Conservation (phyloP, 345 rosid species). For the Kernera saxatilis region DNA sequence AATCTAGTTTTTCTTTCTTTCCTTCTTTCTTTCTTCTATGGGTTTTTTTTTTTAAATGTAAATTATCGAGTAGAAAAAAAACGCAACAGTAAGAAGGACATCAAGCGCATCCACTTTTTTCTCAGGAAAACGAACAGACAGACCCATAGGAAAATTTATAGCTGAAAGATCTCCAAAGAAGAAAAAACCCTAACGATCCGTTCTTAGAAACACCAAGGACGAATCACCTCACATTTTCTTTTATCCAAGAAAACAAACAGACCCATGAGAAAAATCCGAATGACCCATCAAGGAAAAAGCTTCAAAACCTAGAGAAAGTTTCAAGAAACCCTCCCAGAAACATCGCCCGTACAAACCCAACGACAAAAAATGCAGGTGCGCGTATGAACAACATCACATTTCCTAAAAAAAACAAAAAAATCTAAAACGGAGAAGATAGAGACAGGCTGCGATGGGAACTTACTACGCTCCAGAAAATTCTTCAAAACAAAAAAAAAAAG, state of each 20-base stretch:
- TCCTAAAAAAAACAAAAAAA: background rate
- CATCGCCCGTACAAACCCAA: background rate
- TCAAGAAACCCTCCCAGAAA: background rate
- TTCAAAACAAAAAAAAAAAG: background rate
- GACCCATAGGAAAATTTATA: background rate
- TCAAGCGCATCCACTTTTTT: background rate
- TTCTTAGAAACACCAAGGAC: background rate
- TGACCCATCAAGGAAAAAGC: background rate
- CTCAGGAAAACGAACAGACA: constrained; percentile 9
- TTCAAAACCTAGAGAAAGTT: background rate
- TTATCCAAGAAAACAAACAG: background rate
- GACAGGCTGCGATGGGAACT: constrained; percentile 7
- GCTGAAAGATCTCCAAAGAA: background rate
- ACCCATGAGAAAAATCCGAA: background rate
- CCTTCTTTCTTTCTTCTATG: background rate
- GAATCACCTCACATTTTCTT: background rate
- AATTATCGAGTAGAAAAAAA: background rate
- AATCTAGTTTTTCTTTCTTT: background rate
- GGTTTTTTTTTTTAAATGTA: background rate
- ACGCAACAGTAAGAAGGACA: background rate
- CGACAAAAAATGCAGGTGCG: background rate
- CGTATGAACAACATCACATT: background rate
- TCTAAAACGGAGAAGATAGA: background rate
- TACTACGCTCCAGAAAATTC: constrained; percentile 10
- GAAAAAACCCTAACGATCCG: background rate